Evolutionary conservation across 192 early-diverging fungal genomes (phyloP).

Genomic region (Funneliformis mosseae): DNA sequence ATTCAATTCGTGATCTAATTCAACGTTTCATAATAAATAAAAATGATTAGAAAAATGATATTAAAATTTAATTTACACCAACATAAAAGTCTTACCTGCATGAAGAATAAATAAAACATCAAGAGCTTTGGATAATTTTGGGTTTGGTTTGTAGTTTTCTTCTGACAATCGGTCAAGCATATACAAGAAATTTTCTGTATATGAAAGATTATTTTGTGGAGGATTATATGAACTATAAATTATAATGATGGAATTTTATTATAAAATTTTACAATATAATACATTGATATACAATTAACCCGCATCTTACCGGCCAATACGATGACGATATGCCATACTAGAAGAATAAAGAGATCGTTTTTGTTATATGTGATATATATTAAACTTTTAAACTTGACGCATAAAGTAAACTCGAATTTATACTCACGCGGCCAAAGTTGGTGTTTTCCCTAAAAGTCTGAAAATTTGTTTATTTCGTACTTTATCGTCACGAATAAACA

Average conservation of each 20-base stretch:
- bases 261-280: neutral
- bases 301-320: slow-evolving; percentile 49
- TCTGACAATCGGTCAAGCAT: slow-evolving; percentile 70
- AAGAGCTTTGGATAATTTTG: slow-evolving; percentile 58
- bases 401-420: neutral
- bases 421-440: slow-evolving; percentile 60
- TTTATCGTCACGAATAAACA: slow-evolving; percentile 37
- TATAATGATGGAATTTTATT: neutral
- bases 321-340: slow-evolving; percentile 57
- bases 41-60: too few species aligned
- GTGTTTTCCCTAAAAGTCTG: slow-evolving; percentile 64
- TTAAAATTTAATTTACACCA: too few species aligned
- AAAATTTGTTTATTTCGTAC: slow-evolving; percentile 58
- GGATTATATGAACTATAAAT: slow-evolving; percentile 31
- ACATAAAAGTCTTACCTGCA: slow-evolving; percentile 50
- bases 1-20: slow-evolving; percentile 42
- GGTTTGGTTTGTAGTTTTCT: slow-evolving; percentile 60
- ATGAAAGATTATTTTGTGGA: slow-evolving; percentile 54
- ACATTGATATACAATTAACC: neutral
- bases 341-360: neutral
- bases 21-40: too few species aligned
- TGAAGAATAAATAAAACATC: slow-evolving; percentile 74
- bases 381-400: neutral
- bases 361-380: neutral
- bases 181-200: slow-evolving; percentile 69